phyloP scores from a whole-genome alignment of 2,329 filamentous ascomycete genomes.

The Fusarium albidum region DNA sequence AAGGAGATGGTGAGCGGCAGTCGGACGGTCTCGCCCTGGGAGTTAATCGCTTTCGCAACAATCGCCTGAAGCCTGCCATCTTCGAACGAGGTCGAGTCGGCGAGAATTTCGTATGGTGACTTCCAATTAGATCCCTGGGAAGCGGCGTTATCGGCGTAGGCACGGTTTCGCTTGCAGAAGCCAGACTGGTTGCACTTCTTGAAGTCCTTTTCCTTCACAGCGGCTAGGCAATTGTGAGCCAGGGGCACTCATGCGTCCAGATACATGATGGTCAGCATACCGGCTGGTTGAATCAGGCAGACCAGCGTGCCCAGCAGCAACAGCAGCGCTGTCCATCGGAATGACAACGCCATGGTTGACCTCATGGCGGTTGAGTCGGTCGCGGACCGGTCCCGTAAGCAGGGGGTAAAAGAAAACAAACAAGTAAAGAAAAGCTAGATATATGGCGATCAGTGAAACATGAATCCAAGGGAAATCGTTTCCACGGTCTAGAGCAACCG shows the following conservation, averaged over 20 bases:
- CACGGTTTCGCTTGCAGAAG: constrained; percentile 96
- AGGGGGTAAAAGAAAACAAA: constrained; percentile 17
- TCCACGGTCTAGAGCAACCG: constrained; percentile 17
- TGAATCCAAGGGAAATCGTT: constrained; percentile 1
- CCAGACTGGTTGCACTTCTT: constrained; percentile 96
- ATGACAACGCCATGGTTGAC: constrained; percentile 59
- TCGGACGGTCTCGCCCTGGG: constrained; percentile 71
- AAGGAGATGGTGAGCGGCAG: constrained; percentile 89
- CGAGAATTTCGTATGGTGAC: constrained; percentile 80
- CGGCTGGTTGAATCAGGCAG: constrained; percentile 69
- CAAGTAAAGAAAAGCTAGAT: constrained; percentile 3
- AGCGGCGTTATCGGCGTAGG: constrained; percentile 80
- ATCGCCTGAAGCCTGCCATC: constrained; percentile 81
- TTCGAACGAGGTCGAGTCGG: constrained; percentile 77
- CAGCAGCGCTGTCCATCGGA: constrained; percentile 71
- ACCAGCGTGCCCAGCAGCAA: constrained; percentile 66
- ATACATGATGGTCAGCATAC: constrained; percentile 54
- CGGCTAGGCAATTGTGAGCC: constrained; percentile 58
- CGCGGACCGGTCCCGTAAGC: constrained; percentile 20
- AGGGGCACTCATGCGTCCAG: neutral
- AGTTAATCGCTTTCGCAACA: constrained; percentile 80
- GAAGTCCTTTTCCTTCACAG: constrained; percentile 96
- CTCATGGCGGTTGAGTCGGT: constrained; percentile 54
- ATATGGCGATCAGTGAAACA: constrained; percentile 7
- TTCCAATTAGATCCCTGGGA: constrained; percentile 73